phyloP scores from a whole-genome alignment of 495 filamentous ascomycete species.

The Penicillium pancosmium region DNA sequence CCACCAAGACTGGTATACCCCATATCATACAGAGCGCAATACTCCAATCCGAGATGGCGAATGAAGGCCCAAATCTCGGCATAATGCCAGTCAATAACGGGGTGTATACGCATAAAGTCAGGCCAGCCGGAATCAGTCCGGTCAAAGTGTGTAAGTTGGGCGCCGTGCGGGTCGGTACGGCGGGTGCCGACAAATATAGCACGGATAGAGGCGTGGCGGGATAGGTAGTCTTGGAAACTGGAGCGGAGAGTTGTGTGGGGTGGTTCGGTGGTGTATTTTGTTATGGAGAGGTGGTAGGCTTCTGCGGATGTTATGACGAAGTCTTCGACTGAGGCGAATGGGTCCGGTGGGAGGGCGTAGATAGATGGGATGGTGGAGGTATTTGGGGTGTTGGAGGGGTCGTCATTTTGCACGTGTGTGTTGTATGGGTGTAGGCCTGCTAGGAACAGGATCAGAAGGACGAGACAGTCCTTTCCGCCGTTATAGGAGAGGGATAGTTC shows the following conservation, averaged over 20 bases:
- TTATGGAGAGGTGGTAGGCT: conserved; percentile 75
- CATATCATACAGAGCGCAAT: conserved; percentile 82
- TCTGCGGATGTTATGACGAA: conserved; percentile 70
- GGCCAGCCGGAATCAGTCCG: conserved; percentile 90
- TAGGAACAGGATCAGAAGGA: conserved; percentile 88
- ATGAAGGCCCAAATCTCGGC: conserved; percentile 95
- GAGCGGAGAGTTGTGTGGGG: conserved; percentile 51
- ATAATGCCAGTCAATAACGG: conserved; percentile 97
- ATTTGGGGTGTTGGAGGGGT: not conserved
- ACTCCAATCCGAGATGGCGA: conserved; percentile 72
- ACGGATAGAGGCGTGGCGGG: conserved; percentile 59
- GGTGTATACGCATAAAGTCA: conserved; percentile 87
- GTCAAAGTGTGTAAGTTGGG: conserved; percentile 75
- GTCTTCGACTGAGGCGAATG: conserved; percentile 81
- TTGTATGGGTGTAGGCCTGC: conserved; percentile 56
- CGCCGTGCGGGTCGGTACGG: conserved; percentile 90
- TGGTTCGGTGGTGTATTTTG: conserved; percentile 68
- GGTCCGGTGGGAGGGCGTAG: conserved; percentile 79
- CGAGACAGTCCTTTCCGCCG: conserved; percentile 96
- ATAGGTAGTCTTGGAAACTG: conserved; percentile 78
- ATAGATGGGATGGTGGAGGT: conserved; percentile 67
- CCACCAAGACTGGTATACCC: conserved; percentile 89
- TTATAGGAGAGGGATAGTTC: conserved; percentile 94
- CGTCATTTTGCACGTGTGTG: conserved; percentile 10
- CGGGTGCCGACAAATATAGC: conserved; percentile 93